Evolutionary conservation across 2,329 filamentous ascomycete genomes (phyloP), one percentile per base, ranked within the genome.

Genomic region (Trichophyton schoenleinii): DNA sequence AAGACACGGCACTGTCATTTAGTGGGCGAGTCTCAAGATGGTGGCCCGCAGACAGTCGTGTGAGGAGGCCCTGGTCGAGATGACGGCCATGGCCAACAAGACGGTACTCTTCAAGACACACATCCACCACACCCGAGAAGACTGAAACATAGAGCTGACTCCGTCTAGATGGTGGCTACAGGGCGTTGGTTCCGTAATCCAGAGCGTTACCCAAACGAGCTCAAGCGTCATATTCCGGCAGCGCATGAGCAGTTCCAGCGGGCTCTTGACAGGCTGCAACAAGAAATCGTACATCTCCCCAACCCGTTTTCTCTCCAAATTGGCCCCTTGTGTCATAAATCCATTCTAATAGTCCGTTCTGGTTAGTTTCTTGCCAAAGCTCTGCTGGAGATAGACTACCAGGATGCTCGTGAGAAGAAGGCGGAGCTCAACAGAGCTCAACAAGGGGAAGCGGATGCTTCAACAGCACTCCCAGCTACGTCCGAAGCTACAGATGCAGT

Each of bases 341-440:
- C 38, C 22, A 18, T 31, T 38, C 20, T 41, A 25, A 42, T 18
- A 41, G 2, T 28, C 42, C 25, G 22, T 18, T 48, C 9, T 22
- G 34, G 42, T 36, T 62, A 76, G 74, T 75, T 75, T 55, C 72
- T 76, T 49, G 74, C 74, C 36, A 77, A 77, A 64, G 71, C 74
- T 1, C 73, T 75, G 58, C 64, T 77, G 15, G 74, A 77, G 66
- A 71, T 68, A 61, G 74, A 77, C 60, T 76, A 76, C 59, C 71
- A 75, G 52, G 69, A 67, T 18, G 65, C 74, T 46, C 68, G 68
- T 62, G 71, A 71, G 3, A 69, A 66, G 28, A 73, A 71, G 57
- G 63, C 67, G 18, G 34, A 59, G 11, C 1, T 18, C 15, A 28
- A 53, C 28, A 53, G 49, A n/a, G 49, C 13, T 8, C 49, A 53